A percentile compares a stretch with the other conserved stretches of the same genome.
Evolutionary conservation across 108 stramenopile genomes (phyloP).

Genomic region (Licmophora abbreviata): DNA sequence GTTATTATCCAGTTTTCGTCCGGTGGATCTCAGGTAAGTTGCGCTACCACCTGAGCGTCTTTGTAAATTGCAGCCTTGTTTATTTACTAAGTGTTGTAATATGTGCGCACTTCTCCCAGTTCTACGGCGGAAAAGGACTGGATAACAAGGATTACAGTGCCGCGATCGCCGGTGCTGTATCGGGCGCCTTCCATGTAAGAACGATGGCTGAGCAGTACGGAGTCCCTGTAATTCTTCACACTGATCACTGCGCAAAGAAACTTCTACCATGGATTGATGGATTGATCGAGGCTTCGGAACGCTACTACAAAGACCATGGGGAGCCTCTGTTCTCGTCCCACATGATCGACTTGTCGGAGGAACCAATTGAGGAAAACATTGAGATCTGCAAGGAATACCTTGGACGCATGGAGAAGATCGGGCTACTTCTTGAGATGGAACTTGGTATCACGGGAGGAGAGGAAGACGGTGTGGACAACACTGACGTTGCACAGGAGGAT

Average conservation of each 20-base stretch:
- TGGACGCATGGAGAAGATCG: constrained; percentile 68
- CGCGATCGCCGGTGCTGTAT: constrained; percentile 83
- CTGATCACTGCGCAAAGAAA: constrained; percentile 88
- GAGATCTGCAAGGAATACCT: constrained; percentile 83
- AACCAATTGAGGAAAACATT: constrained; percentile 89
- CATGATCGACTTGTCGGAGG: constrained; percentile 95
- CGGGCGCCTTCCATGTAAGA: constrained; percentile 90
- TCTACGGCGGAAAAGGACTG: constrained; percentile 87
- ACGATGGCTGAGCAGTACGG: constrained; percentile 92
- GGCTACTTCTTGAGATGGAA: constrained; percentile 89
- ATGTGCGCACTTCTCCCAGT: constrained; percentile 16
- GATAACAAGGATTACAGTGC: constrained; percentile 77
- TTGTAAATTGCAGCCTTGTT: neutral
- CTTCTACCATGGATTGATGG: constrained; percentile 93
- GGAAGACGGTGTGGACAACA: constrained; percentile 93
- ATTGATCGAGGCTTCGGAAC: constrained; percentile 70
- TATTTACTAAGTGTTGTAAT: neutral
- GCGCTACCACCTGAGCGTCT: neutral
- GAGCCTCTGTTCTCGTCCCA: constrained; percentile 91
- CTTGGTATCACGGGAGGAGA: constrained; percentile 94
- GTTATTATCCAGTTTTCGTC: constrained; percentile 89
- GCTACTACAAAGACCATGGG: constrained; percentile 69
- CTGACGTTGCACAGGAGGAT: constrained; percentile 64
- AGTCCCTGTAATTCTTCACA: constrained; percentile 92
- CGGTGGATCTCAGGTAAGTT: constrained; percentile 64